Conservation (phyloP, 495 filamentous ascomycete species). For the Diplogelasinospora grovesii region DNA sequence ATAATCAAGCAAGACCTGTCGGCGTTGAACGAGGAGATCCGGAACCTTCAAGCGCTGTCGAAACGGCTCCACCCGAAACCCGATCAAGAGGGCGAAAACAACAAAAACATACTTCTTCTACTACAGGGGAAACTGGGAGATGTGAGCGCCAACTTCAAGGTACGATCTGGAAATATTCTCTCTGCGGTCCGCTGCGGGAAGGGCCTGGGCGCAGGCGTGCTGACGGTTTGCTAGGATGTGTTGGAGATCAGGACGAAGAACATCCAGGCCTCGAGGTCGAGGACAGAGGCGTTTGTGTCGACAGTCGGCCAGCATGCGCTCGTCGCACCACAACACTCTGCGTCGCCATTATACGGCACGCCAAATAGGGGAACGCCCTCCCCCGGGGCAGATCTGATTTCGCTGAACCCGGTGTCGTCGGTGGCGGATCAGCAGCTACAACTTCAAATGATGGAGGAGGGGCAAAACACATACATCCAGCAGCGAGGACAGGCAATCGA, state of each 20-base stretch:
- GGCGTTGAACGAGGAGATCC: slow-evolving; percentile 80
- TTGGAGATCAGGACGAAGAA: slow-evolving; percentile 96
- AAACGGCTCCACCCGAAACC: slow-evolving; percentile 63
- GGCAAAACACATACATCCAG: slow-evolving; percentile 82
- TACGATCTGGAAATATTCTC: slow-evolving; percentile 21
- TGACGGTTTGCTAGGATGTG: slow-evolving; percentile 50
- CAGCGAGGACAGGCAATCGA: slow-evolving; percentile 95
- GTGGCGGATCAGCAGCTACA: slow-evolving; percentile 80
- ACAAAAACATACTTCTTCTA: slow-evolving; percentile 92
- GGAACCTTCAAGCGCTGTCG: slow-evolving; percentile 63
- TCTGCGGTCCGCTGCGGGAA: not conserved
- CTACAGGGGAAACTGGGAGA: slow-evolving; percentile 92
- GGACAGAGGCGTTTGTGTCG: slow-evolving; percentile 94
- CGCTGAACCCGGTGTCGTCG: slow-evolving; percentile 75
- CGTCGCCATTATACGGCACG: slow-evolving; percentile 81
- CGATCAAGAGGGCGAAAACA: slow-evolving; percentile 91
- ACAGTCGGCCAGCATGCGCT: slow-evolving; percentile 69
- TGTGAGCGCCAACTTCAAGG: slow-evolving; percentile 87
- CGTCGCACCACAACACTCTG: slow-evolving; percentile 53
- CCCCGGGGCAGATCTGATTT: slow-evolving; percentile 65
- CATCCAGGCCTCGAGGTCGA: slow-evolving; percentile 84
- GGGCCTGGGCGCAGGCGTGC: not conserved
- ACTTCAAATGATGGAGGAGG: slow-evolving; percentile 87
- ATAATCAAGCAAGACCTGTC: slow-evolving; percentile 97
- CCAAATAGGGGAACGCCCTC: slow-evolving; percentile 56